A percentile compares a stretch with the other conserved stretches of the same genome.
Evolutionary conservation across 352 stramenopile species (phyloP).

Genomic region (Thraustochytrium striatum): DNA sequence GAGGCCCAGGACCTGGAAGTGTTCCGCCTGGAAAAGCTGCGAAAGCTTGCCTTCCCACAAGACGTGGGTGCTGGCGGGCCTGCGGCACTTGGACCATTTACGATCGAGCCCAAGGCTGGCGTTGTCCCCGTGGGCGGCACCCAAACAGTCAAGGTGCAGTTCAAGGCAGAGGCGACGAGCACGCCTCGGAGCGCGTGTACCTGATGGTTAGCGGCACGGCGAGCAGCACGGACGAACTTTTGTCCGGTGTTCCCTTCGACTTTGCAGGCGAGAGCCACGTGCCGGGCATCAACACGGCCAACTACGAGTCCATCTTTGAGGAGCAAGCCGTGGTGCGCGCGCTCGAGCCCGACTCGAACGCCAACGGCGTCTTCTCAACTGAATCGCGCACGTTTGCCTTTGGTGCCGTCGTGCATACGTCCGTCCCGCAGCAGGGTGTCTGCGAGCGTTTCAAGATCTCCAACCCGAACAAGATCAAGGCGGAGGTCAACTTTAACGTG

Average conservation of each 20-base stretch:
- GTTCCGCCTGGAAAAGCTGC: not conserved
- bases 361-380: not conserved
- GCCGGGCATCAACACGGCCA: constrained; percentile 77
- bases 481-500: constrained; percentile 76
- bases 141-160: constrained; percentile 68
- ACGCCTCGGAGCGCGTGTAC: constrained; percentile 68
- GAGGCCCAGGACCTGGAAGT: not conserved
- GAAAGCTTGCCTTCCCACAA: not conserved
- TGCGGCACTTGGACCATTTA: constrained; percentile 3
- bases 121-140: constrained; percentile 74
- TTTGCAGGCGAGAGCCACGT: constrained; percentile 83
- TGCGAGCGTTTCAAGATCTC: constrained; percentile 87
- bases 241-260: constrained; percentile 69
- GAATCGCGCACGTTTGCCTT: constrained; percentile 79
- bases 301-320: constrained; percentile 87
- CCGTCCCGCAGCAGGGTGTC: constrained; percentile 64
- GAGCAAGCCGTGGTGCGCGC: constrained; percentile 83
- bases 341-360: constrained; percentile 59
- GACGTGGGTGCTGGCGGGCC: not conserved
- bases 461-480: constrained; percentile 89
- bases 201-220: constrained; percentile 72
- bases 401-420: constrained; percentile 67
- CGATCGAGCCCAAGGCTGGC: constrained; percentile 52
- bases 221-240: constrained; percentile 57
- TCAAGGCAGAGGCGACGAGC: constrained; percentile 69